Evolutionary conservation across 106 monocot species (phyloP), one percentile per base, ranked within the genome.

Genomic region (Xerophyta viscosa): DNA sequence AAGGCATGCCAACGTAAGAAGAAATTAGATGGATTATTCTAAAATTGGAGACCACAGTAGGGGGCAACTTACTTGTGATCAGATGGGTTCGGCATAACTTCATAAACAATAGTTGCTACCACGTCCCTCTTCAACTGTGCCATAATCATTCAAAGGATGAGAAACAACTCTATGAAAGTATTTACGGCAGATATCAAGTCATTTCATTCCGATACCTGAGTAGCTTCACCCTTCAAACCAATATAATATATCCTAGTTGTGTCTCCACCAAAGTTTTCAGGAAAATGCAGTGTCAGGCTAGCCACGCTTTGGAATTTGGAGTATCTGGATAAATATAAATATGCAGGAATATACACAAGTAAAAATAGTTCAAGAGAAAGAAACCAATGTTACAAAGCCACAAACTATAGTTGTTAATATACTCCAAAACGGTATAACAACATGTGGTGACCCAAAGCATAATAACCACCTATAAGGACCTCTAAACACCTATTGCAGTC

Each of bases 31-130:
- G 6, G 6, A n/a, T n/a, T n/a, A n/a, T n/a, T n/a, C n/a, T n/a
- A n/a, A n/a, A n/a, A n/a, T n/a, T n/a, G n/a, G n/a, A n/a, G n/a
- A n/a, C n/a, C n/a, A n/a, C 39, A 39, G 6, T 7, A 39, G 6
- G 39, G 25, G 11, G 14, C 36, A 28, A 55, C 84, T 85, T 79
- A 98, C 96, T 98, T 98, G 76, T 98, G 96, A 52, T 98, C 96
- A 45, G 89, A 89, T 56, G 96, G 96, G 66, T 98, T 98, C 39
- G 96, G 96, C 76, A 66, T 82, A 25, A 98, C 27, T 64, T 98
- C 96, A 74, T 98, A 98, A 11, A 98, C 89, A 60, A 89, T 79
- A 55, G 78, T 98, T n/a, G 85, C 73, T 20, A 98, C 89, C n/a
- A 76, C 82, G 68, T 98, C 96, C 63, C 96, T 82, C 85, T 79